Evolutionary conservation across 2,329 filamentous ascomycete genomes (phyloP).

Genomic region (Aspergillus pseudotamarii): DNA sequence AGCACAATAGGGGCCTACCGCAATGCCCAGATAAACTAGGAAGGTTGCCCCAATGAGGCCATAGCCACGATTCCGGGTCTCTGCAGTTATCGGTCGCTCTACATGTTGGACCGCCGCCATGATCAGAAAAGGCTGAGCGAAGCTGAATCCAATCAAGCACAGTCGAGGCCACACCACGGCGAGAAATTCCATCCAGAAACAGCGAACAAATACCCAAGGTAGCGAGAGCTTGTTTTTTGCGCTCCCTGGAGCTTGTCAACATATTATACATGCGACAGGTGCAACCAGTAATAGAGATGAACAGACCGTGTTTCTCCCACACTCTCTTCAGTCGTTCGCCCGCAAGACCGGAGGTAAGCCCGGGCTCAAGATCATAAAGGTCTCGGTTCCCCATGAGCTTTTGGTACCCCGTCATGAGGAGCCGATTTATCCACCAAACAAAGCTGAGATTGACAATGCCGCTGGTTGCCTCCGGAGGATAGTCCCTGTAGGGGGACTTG

Average conservation of each 20-base stretch:
- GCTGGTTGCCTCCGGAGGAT: slow-evolving; percentile 24
- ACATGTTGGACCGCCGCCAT: slow-evolving; percentile 24
- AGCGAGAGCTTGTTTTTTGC: background rate
- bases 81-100: slow-evolving; percentile 11
- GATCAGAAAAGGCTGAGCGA: slow-evolving; percentile 28
- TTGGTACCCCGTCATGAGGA: slow-evolving; percentile 28
- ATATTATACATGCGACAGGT: background rate
- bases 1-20: slow-evolving; percentile 23
- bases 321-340: background rate
- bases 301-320: slow-evolving; percentile 5
- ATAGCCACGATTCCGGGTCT: slow-evolving; percentile 28
- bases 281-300: slow-evolving; percentile 1
- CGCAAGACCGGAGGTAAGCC: background rate
- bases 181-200: slow-evolving; percentile 23
- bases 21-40: slow-evolving; percentile 42
- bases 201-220: background rate
- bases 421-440: slow-evolving; percentile 40
- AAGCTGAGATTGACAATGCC: slow-evolving; percentile 30
- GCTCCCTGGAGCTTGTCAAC: background rate
- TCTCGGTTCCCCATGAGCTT: slow-evolving; percentile 24
- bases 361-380: slow-evolving; percentile 25
- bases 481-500: slow-evolving; percentile 15
- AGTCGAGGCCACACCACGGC: slow-evolving; percentile 19
- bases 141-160: slow-evolving; percentile 22
- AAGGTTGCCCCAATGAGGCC: slow-evolving; percentile 41